These are phyloP conservation scores for Ustilago shanxiensis DNA, from an alignment of 1,284 basidiomycete species.

Conservation along the genomic window DNA sequence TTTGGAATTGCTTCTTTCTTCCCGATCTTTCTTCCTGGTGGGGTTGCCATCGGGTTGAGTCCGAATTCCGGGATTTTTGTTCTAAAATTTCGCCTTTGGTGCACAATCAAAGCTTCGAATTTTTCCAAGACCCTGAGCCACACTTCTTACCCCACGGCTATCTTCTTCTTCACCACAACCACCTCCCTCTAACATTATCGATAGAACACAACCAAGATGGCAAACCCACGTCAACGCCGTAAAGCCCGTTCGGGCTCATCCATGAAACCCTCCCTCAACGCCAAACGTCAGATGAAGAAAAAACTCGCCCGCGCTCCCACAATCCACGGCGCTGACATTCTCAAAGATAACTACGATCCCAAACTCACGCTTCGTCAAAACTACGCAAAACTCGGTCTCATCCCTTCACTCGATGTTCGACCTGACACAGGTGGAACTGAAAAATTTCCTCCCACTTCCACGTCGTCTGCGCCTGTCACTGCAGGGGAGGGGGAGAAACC, in stretches of 20 bases:
- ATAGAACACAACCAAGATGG: constrained; percentile 75
- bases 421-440: constrained; percentile 53
- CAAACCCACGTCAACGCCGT: constrained; percentile 88
- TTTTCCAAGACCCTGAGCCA: constrained; percentile 6
- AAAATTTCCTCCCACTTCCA: neutral
- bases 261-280: constrained; percentile 75
- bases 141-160: neutral
- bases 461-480: neutral
- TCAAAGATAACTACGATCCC: constrained; percentile 89
- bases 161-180: neutral
- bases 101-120: constrained; percentile 12
- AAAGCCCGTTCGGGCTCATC: constrained; percentile 78
- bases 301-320: constrained; percentile 74
- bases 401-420: constrained; percentile 70
- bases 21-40: neutral
- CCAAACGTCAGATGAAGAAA: constrained; percentile 80
- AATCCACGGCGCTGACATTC: constrained; percentile 83
- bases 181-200: neutral
- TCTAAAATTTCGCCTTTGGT: constrained; percentile 1
- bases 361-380: constrained; percentile 92
- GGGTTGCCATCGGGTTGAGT: neutral
- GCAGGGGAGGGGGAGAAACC: neutral
- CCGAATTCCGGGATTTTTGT: neutral
- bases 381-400: constrained; percentile 82
- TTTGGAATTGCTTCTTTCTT: neutral